Evolutionary conservation across 1,139 yeast species (phyloP).

Genomic region (Debaryomycetaceae sp.): DNA sequence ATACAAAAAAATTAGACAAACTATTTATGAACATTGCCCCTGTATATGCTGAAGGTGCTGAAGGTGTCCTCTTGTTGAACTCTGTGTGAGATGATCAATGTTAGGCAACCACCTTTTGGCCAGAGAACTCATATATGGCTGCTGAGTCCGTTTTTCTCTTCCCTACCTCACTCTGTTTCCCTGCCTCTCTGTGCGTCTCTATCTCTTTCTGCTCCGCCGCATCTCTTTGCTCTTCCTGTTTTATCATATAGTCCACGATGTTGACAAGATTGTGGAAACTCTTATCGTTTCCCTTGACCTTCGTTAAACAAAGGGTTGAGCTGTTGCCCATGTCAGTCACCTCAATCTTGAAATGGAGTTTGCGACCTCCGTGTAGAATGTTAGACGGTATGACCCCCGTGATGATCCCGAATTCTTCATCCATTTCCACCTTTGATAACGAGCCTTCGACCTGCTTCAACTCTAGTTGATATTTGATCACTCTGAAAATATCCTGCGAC

Average conservation of each 20-base stretch:
- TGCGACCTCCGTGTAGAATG: slow-evolving; percentile 48
- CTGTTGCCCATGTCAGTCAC: slow-evolving; percentile 36
- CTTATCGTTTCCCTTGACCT: slow-evolving; percentile 65
- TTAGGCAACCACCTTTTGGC: background rate
- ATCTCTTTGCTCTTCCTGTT: slow-evolving; percentile 28
- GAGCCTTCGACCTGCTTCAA: slow-evolving; percentile 52
- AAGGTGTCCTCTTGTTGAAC: too few species aligned
- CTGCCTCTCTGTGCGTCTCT: slow-evolving; percentile 9
- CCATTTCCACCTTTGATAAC: slow-evolving; percentile 37
- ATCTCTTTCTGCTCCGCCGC: slow-evolving; percentile 10
- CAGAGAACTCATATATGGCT: background rate
- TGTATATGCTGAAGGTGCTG: too few species aligned
- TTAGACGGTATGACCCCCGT: slow-evolving; percentile 48
- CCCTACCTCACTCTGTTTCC: slow-evolving; percentile 10
- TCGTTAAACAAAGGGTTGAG: slow-evolving; percentile 53
- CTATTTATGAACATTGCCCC: too few species aligned
- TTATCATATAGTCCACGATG: slow-evolving; percentile 41
- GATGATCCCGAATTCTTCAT: slow-evolving; percentile 43
- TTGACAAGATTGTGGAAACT: slow-evolving; percentile 55
- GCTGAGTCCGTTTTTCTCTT: slow-evolving; percentile 1
- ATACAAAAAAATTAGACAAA: background rate
- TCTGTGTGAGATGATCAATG: background rate
- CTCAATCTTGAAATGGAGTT: slow-evolving; percentile 45
- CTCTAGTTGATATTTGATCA: slow-evolving; percentile 40
- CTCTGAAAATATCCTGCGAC: slow-evolving; percentile 28